Conservation (phyloP, 306 rosid genomes). For the Prunus mume region DNA sequence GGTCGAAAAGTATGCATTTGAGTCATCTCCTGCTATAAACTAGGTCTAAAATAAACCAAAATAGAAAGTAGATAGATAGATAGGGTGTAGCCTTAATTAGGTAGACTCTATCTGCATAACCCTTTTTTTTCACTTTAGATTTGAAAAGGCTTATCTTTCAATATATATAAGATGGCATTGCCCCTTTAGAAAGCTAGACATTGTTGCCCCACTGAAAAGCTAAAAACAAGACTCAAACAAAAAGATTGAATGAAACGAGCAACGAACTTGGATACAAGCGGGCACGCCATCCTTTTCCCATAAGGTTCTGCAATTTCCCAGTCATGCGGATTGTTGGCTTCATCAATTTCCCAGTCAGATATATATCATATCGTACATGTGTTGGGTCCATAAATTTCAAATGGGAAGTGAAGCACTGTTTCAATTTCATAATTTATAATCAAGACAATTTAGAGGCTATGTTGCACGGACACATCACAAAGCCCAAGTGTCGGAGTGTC, state of each 20-base stretch:
- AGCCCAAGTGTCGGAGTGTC: too few relatives aligned
- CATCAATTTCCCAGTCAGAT: too few relatives aligned
- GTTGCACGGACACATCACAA: too few relatives aligned
- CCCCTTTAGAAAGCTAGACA: background rate
- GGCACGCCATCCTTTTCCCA: background rate
- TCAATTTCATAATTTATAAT: too few relatives aligned
- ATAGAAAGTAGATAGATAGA: too few relatives aligned
- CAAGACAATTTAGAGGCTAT: too few relatives aligned
- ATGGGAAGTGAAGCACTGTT: too few relatives aligned
- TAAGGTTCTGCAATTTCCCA: conserved; percentile 15
- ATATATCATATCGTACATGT: too few relatives aligned
- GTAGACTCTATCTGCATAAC: background rate
- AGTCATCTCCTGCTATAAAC: background rate
- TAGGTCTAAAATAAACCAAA: too few relatives aligned
- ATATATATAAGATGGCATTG: background rate
- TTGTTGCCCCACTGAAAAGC: background rate
- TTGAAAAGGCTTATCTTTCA: background rate
- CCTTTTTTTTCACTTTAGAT: background rate
- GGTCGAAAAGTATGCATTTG: background rate
- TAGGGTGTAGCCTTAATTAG: background rate
- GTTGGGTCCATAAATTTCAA: too few relatives aligned
- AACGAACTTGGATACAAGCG: background rate
- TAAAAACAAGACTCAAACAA: background rate
- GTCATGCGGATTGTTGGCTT: conserved; percentile 24
- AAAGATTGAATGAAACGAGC: background rate